Percentiles rank a stretch among this genome's conserved stretches.
Conservation (phyloP, 441 rosid species). For the Isatis lusitanica region DNA sequence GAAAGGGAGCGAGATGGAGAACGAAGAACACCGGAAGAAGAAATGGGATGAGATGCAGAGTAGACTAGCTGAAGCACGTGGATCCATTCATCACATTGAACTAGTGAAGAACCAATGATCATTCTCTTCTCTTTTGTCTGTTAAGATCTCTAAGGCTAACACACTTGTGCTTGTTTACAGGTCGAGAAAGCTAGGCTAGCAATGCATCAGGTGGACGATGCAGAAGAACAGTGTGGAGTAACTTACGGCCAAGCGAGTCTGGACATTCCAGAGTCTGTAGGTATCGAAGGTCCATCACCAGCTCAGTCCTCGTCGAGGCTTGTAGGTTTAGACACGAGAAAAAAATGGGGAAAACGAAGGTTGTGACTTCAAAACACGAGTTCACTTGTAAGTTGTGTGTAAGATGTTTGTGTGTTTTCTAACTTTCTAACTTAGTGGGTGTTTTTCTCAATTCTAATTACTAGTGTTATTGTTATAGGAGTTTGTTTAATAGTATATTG, state of each 20-base stretch:
- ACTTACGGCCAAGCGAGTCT: slow-evolving; percentile 49
- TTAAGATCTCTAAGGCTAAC: neutral
- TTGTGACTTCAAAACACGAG: slow-evolving; percentile 18
- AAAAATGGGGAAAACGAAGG: slow-evolving; percentile 72
- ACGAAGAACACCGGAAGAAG: slow-evolving; percentile 71
- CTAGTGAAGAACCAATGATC: slow-evolving; percentile 42
- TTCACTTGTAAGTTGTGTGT: neutral
- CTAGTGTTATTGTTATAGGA: neutral
- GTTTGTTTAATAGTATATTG: neutral
- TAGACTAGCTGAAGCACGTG: slow-evolving; percentile 80
- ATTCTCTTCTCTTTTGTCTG: slow-evolving; percentile 3
- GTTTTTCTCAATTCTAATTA: neutral
- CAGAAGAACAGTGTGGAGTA: slow-evolving; percentile 42
- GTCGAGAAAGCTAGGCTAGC: slow-evolving; percentile 66
- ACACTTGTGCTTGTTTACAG: slow-evolving; percentile 38
- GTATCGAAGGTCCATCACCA: slow-evolving; percentile 56
- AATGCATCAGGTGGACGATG: slow-evolving; percentile 50
- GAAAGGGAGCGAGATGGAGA: slow-evolving; percentile 86
- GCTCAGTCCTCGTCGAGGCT: slow-evolving; percentile 59
- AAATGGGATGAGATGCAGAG: slow-evolving; percentile 77
- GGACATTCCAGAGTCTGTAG: slow-evolving; percentile 92
- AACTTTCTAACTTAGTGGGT: neutral
- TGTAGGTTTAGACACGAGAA: slow-evolving; percentile 59
- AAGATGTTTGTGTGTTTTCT: too few relatives aligned
- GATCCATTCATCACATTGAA: slow-evolving; percentile 86